These are phyloP conservation scores for Tolypocladium ophioglossoides DNA, from an alignment of 2,329 filamentous ascomycete species.

Conservation along the genomic window DNA sequence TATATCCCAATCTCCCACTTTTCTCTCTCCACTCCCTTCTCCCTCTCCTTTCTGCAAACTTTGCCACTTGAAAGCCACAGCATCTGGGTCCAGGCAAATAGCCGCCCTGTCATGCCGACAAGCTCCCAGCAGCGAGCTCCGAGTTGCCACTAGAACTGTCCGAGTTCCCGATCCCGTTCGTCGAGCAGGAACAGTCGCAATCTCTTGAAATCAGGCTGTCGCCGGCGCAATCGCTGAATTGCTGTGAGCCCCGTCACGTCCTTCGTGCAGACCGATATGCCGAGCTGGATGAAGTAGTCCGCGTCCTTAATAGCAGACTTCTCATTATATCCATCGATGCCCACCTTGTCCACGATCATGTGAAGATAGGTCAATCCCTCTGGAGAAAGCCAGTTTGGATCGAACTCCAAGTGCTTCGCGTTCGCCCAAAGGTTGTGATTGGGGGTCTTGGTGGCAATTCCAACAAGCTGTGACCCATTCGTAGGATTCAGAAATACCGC, in stretches of 20 bases:
- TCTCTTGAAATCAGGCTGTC: not conserved
- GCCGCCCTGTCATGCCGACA: no score
- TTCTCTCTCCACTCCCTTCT: no score
- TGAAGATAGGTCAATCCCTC: conserved; percentile 2
- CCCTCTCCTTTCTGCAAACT: no score
- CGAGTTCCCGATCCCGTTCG: not conserved
- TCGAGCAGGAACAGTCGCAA: not conserved
- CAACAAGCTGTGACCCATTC: not conserved
- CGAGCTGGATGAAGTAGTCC: not conserved
- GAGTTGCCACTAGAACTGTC: no score
- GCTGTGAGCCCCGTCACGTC: not conserved
- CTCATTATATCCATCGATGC: not conserved
- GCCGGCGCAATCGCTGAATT: not conserved
- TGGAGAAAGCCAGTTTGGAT: not conserved
- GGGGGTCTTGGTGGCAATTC: not conserved
- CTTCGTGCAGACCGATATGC: not conserved
- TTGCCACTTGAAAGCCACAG: no score
- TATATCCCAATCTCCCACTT: no score
- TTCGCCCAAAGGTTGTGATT: not conserved
- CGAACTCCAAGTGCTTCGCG: not conserved
- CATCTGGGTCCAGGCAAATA: no score
- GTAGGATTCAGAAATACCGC: not conserved
- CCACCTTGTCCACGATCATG: conserved; percentile 2
- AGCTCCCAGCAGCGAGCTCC: no score
- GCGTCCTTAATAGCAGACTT: not conserved